Evolutionary conservation across 2,329 filamentous ascomycete genomes (phyloP).

Genomic region (Ceratocystis diversiconidia): DNA sequence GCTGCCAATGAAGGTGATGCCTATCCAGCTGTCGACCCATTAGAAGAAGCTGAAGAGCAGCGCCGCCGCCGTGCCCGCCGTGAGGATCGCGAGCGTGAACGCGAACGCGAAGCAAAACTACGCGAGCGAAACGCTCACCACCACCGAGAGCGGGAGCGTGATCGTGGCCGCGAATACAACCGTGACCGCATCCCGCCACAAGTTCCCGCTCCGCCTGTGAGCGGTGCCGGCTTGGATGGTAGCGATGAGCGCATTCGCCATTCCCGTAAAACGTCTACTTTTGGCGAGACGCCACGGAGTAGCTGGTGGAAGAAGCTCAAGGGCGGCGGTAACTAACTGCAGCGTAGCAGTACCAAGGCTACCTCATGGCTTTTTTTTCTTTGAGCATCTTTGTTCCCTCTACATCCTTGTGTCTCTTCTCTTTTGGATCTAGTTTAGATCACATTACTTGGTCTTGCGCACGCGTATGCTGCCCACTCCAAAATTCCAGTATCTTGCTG

Average conservation of each 20-base stretch:
- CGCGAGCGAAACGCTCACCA: slow-evolving; percentile 1
- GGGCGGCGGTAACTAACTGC: slow-evolving; percentile 23
- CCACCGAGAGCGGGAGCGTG: slow-evolving; percentile 3
- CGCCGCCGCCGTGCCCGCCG: slow-evolving; percentile 31
- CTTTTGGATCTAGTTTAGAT: not conserved
- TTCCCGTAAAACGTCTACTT: slow-evolving; percentile 29
- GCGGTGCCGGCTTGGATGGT: slow-evolving; percentile 27
- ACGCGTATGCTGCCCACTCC: too few species aligned
- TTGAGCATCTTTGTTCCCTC: not conserved
- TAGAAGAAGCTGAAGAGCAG: slow-evolving; percentile 30
- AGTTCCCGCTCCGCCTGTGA: slow-evolving; percentile 18
- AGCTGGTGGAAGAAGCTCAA: slow-evolving; percentile 48
- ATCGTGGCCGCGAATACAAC: slow-evolving; percentile 21
- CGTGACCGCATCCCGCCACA: slow-evolving; percentile 23
- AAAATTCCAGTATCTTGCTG: too few species aligned
- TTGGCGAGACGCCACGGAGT: slow-evolving; percentile 32
- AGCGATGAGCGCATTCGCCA: slow-evolving; percentile 32
- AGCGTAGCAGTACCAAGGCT: not conserved
- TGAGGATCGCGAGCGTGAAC: slow-evolving; percentile 29
- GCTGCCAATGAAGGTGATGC: slow-evolving; percentile 31
- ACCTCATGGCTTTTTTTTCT: not conserved
- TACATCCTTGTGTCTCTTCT: not conserved
- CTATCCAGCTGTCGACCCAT: slow-evolving; percentile 18
- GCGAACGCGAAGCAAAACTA: slow-evolving; percentile 15
- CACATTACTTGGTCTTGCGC: slow-evolving; percentile 3